phyloP scores from a whole-genome alignment of 345 rosid species.

The Clarkia xantiana region DNA sequence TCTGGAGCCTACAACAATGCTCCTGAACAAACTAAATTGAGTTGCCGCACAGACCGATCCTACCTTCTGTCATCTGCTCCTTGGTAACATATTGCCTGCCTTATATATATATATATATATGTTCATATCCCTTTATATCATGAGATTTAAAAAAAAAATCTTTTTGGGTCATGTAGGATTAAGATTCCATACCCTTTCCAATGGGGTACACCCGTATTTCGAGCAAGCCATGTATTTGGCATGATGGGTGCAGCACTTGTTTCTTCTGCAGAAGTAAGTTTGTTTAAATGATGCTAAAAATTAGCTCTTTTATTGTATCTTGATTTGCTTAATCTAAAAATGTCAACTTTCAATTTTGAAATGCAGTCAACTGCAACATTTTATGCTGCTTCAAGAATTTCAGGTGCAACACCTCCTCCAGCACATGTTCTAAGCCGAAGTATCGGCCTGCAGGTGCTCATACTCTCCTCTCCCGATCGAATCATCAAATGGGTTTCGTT shows the following conservation, averaged over 20 bases:
- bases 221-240: conserved; percentile 89
- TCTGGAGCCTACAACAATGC: conserved; percentile 90
- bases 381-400: conserved; percentile 74
- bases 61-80: conserved; percentile 66
- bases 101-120: too few relatives aligned
- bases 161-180: conserved; percentile 36
- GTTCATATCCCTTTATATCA: too few relatives aligned
- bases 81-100: conserved; percentile 28
- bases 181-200: conserved; percentile 88
- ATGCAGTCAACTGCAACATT: conserved; percentile 74
- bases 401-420: conserved; percentile 97
- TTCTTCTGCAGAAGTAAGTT: conserved; percentile 69
- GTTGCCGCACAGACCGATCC: conserved; percentile 71
- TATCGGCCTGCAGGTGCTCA: conserved; percentile 70
- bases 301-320: background rate
- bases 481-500: background rate
- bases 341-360: conserved; percentile 3
- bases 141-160: background rate
- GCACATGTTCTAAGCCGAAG: conserved; percentile 78
- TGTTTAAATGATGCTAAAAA: too few relatives aligned
- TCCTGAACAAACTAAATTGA: conserved; percentile 36
- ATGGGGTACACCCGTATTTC: conserved; percentile 93
- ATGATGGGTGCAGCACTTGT: conserved; percentile 94
- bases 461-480: background rate
- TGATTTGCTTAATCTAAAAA: background rate